phyloP scores from a whole-genome alignment of 1,139 yeast species.

The Lodderomyces oxycetoniae region DNA sequence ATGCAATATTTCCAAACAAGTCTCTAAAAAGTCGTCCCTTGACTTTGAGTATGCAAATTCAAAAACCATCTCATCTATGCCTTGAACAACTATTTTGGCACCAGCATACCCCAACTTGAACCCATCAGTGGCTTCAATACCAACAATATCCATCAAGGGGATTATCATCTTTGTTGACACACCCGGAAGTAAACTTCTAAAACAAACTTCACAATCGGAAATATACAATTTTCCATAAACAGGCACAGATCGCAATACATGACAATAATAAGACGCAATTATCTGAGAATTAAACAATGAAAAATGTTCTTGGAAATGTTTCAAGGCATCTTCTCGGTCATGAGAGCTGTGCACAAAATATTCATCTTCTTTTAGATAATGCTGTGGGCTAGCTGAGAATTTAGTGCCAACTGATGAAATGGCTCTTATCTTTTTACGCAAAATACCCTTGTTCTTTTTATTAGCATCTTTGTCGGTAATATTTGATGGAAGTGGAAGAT shows the following conservation, averaged over 20 bases:
- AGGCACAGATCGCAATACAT: constrained; percentile 67
- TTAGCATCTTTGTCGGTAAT: constrained; percentile 29
- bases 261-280: constrained; percentile 67
- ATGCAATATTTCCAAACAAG: constrained; percentile 51
- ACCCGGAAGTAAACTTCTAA: constrained; percentile 76
- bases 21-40: constrained; percentile 68
- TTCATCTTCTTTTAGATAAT: constrained; percentile 45
- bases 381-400: constrained; percentile 64
- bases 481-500: constrained; percentile 22
- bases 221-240: constrained; percentile 78
- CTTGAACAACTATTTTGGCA: constrained; percentile 59
- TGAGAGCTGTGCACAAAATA: constrained; percentile 41
- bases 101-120: constrained; percentile 51
- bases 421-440: constrained; percentile 25
- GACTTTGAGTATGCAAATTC: constrained; percentile 66
- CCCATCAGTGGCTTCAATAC: constrained; percentile 44
- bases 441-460: constrained; percentile 7
- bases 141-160: constrained; percentile 69
- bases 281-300: constrained; percentile 53
- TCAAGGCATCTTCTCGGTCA: constrained; percentile 43
- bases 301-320: constrained; percentile 60
- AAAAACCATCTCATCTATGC: constrained; percentile 70
- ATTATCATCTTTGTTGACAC: constrained; percentile 77
- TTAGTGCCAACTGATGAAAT: constrained; percentile 43
- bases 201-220: constrained; percentile 64